Base-by-base conservation (phyloP, 2,329 filamentous ascomycete species). In the Hawksworthiomyces lignivorus region DNA sequence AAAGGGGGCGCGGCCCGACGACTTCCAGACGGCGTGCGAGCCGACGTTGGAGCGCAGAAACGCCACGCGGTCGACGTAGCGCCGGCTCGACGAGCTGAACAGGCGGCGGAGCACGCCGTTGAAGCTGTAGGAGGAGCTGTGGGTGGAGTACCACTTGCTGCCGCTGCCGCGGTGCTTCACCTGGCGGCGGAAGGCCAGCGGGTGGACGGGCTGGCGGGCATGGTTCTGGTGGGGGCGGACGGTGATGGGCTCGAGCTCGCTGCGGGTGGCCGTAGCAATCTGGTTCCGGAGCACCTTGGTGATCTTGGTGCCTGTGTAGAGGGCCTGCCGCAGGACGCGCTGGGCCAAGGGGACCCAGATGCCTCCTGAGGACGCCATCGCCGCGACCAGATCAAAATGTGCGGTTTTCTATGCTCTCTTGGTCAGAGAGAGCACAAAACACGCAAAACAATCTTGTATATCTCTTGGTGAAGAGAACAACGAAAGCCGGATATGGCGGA, bases 1-100 rank as follows among this genome's bases (percentile, higher is more conserved):
- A 60, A 97, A 97, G 0, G 90, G 90, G 22, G 88, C 81, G 38
- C 85, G 80, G 21, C 80, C 80, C 14, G 86, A 80, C 45, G 84
- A 74, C 47, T 80, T 75, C 24, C 69, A 72, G 43, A 78, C 63
- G 32, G 67, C 68, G 32, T 68, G 68, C 14, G 71, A 67, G 12
- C 67, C 72, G 10, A 68, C 70, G 46, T 62, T 65, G 15, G 72
- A 73, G 19, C 60, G 59, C 8, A 72, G 65, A 48, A 73, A 66
- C 52, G 67, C 69, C 48, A 63, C 63, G 48, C 72, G 69, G 56
- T 71, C 67, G 54, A 70, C 56, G 26, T 64, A 63, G 21, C 63
- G 52, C 9, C 54, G 53, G 26, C 56, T 48, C 19, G 57, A 44
- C 20, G 57, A 45, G 58, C 62, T 72, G 49, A 77, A 60, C 55